Evolutionary conservation across 768 basidiomycete species (phyloP).

Genomic region (Pleurotus tuber-regium): DNA sequence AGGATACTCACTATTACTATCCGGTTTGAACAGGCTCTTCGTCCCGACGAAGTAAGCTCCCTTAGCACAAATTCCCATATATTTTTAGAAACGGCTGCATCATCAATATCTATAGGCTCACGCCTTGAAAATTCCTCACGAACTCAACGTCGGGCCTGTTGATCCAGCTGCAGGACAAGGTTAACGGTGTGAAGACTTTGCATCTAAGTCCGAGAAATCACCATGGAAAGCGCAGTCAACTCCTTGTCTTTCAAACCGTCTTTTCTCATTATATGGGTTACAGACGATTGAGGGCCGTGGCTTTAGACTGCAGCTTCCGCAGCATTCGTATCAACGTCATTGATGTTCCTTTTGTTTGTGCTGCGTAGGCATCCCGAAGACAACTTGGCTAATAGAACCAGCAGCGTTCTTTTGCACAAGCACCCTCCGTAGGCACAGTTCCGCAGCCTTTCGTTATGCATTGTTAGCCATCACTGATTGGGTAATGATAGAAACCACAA

Average conservation of each 20-base stretch:
- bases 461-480: too few species aligned
- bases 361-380: too few species aligned
- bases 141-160: not conserved
- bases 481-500: too few species aligned
- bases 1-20: too few species aligned
- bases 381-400: too few species aligned
- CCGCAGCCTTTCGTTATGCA: too few species aligned
- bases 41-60: not conserved
- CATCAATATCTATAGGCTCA: not conserved
- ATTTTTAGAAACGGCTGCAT: not conserved
- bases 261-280: not conserved
- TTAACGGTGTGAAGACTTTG: not conserved
- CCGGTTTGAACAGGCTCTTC: not conserved
- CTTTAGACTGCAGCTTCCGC: not conserved
- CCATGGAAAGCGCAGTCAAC: conserved; percentile 7
- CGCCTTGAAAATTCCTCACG: not conserved
- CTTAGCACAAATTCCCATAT: conserved; percentile 4
- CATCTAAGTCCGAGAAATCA: conserved; percentile 4
- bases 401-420: too few species aligned
- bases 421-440: too few species aligned
- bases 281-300: not conserved
- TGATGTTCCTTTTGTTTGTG: too few species aligned
- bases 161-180: not conserved
- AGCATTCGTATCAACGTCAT: too few species aligned
- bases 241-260: not conserved